These are phyloP conservation scores for cucumber (Cucumis sativus) DNA, from an alignment of 306 rosid genomes.

Conservation along the genomic window DNA sequence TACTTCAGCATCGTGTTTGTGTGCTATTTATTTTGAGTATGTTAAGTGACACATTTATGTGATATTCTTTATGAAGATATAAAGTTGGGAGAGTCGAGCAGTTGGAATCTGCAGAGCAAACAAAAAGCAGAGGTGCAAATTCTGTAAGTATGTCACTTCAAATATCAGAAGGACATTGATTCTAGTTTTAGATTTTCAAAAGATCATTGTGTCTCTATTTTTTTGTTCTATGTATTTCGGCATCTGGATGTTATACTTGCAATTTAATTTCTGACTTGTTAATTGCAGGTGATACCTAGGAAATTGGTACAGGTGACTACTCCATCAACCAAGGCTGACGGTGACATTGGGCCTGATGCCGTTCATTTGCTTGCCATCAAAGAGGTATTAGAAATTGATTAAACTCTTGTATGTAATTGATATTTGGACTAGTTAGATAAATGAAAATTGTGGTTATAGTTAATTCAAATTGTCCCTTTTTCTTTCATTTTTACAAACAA, in stretches of 20 bases:
- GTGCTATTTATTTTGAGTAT: neutral
- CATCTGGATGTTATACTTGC: neutral
- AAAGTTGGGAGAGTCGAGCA: slow-evolving; percentile 98
- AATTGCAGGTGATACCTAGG: slow-evolving; percentile 54
- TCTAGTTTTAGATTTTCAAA: neutral
- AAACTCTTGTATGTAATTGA: neutral
- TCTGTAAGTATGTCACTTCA: slow-evolving; percentile 55
- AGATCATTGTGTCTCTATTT: neutral
- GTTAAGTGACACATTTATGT: neutral
- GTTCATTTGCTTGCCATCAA: slow-evolving; percentile 72
- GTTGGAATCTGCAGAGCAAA: slow-evolving; percentile 71
- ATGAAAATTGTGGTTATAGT: neutral
- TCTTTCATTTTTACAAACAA: neutral
- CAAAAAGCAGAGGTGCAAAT: slow-evolving; percentile 66
- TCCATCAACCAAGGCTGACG: slow-evolving; percentile 69
- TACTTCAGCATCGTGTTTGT: neutral
- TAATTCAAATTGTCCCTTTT: neutral
- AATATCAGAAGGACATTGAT: neutral
- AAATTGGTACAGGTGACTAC: slow-evolving; percentile 76
- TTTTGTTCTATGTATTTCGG: neutral
- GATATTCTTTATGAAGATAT: slow-evolving; percentile 40
- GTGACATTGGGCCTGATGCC: slow-evolving; percentile 76
- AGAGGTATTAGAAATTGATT: slow-evolving; percentile 41
- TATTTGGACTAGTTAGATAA: neutral
- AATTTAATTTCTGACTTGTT: neutral